These are phyloP conservation scores for Fusarium stilboides DNA, from an alignment of 2,329 filamentous ascomycete genomes.

Conservation along the genomic window DNA sequence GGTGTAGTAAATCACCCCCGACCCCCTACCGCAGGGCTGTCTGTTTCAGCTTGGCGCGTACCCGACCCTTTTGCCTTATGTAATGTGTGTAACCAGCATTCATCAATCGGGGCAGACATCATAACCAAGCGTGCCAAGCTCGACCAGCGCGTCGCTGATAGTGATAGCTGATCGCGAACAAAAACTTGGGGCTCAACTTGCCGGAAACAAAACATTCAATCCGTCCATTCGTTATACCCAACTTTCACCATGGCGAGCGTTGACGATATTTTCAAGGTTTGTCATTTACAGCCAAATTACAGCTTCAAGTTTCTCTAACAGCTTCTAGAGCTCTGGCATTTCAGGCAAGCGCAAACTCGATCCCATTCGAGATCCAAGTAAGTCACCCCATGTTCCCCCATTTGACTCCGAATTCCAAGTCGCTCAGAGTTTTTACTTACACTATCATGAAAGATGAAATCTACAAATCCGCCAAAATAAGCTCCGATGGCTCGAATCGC, in stretches of 20 bases:
- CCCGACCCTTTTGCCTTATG: neutral
- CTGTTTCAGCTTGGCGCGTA: conserved; percentile 20
- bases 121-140: conserved; percentile 16
- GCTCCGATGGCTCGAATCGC: conserved; percentile 61
- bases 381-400: conserved; percentile 47
- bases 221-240: neutral
- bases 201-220: neutral
- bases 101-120: conserved; percentile 31
- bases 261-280: conserved; percentile 72
- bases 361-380: conserved; percentile 74
- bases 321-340: conserved; percentile 55
- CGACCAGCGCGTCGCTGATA: conserved; percentile 25
- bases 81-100: conserved; percentile 29
- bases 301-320: conserved; percentile 28
- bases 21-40: neutral
- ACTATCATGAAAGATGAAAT: conserved; percentile 66
- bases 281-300: neutral
- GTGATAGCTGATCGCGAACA: conserved; percentile 30
- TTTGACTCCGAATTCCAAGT: neutral
- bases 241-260: conserved; percentile 66
- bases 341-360: conserved; percentile 76
- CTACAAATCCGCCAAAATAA: conserved; percentile 74
- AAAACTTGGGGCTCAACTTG: neutral
- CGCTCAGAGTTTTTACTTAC: conserved; percentile 12
- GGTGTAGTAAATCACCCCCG: no score